phyloP scores from a whole-genome alignment of 108 stramenopile genomes.

The Skeletonema costatum region DNA sequence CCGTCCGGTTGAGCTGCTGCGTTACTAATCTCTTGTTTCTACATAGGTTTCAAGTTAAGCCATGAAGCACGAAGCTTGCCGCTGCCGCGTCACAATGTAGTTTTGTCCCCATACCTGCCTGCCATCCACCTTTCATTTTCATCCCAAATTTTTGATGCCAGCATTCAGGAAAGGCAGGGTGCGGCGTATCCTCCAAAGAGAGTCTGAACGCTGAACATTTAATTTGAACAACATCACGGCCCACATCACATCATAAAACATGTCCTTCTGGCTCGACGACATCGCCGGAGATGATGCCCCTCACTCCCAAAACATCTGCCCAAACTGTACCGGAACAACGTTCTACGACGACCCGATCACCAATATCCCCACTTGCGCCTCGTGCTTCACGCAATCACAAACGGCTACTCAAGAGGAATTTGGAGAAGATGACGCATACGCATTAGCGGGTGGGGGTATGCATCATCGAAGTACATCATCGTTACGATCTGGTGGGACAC shows the following conservation, averaged over 20 bases:
- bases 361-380: slow-evolving; percentile 58
- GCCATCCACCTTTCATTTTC: too few species aligned
- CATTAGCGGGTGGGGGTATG: slow-evolving; percentile 36
- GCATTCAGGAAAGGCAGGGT: too few species aligned
- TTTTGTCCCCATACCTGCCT: too few species aligned
- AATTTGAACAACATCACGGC: too few species aligned
- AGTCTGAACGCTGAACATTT: too few species aligned
- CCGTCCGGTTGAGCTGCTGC: too few species aligned
- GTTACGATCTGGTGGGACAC: background rate
- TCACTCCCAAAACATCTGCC: slow-evolving; percentile 46
- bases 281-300: background rate
- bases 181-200: too few species aligned
- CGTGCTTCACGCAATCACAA: slow-evolving; percentile 78
- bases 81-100: too few species aligned
- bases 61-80: too few species aligned
- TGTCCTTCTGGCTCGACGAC: background rate
- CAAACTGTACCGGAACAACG: slow-evolving; percentile 64
- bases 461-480: slow-evolving; percentile 13
- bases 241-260: background rate
- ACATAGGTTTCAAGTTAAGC: too few species aligned
- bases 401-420: slow-evolving; percentile 58
- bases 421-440: slow-evolving; percentile 58
- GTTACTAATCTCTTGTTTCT: too few species aligned
- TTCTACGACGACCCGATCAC: slow-evolving; percentile 66
- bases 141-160: too few species aligned